Evolutionary conservation across 768 basidiomycete species (phyloP).

Genomic region (Leucocoprinus birnbaumii): DNA sequence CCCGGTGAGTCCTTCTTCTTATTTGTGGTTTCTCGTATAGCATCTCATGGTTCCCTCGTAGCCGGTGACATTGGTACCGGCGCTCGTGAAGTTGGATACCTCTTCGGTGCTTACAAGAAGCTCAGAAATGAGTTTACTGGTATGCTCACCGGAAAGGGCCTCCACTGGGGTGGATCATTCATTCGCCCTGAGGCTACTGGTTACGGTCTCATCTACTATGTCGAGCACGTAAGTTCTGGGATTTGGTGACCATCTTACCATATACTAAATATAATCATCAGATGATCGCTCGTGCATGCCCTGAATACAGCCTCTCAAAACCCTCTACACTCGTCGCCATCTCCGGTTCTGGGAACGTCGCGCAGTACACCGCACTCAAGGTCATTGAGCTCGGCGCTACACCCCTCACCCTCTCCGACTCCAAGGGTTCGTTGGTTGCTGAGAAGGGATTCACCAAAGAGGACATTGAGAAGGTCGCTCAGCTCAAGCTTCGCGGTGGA

Average conservation of each 20-base stretch:
- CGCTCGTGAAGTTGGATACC: slow-evolving; percentile 71
- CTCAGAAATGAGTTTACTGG: slow-evolving; percentile 67
- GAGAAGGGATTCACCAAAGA: slow-evolving; percentile 56
- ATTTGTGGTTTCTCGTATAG: slow-evolving; percentile 1
- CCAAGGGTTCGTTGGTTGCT: slow-evolving; percentile 63
- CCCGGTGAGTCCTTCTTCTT: slow-evolving; percentile 38
- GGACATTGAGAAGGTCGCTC: slow-evolving; percentile 47
- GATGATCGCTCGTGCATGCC: slow-evolving; percentile 57
- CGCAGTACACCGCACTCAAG: slow-evolving; percentile 74
- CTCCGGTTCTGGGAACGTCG: slow-evolving; percentile 73
- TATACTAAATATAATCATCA: slow-evolving; percentile 16
- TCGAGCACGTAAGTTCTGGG: slow-evolving; percentile 52
- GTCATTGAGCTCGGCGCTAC: slow-evolving; percentile 73
- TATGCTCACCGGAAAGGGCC: slow-evolving; percentile 71
- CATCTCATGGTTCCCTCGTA: slow-evolving; percentile 15
- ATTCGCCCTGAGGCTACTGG: slow-evolving; percentile 76
- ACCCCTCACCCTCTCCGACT: slow-evolving; percentile 73
- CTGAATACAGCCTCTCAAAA: slow-evolving; percentile 50
- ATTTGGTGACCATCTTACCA: neutral
- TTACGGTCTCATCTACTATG: slow-evolving; percentile 76
- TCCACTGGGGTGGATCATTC: slow-evolving; percentile 66
- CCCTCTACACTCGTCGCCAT: slow-evolving; percentile 49
- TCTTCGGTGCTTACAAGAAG: slow-evolving; percentile 80
- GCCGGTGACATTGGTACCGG: slow-evolving; percentile 76
- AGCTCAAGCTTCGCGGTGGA: slow-evolving; percentile 55